A percentile compares a stretch with the other conserved stretches of the same genome.
These are phyloP conservation scores for Xylaria sp. DNA, from an alignment of 2,329 filamentous ascomycete genomes.

Conservation along the genomic window DNA sequence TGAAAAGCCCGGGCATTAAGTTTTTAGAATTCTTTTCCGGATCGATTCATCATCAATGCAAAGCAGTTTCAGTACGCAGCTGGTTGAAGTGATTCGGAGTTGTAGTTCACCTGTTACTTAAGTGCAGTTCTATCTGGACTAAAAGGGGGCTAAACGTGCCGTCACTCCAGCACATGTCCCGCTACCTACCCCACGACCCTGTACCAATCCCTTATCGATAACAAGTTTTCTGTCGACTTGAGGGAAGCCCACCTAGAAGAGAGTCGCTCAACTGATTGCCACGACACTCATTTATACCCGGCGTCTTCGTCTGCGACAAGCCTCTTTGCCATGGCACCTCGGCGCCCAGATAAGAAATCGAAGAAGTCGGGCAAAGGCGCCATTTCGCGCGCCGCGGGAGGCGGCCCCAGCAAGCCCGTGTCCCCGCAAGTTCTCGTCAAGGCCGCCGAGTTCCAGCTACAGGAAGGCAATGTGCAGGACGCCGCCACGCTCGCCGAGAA, in stretches of 20 bases:
- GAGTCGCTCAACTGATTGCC: background rate
- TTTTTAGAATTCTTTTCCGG: too few species aligned
- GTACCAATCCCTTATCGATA: conserved; percentile 43
- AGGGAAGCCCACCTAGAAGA: conserved; percentile 17
- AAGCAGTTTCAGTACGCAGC: too few species aligned
- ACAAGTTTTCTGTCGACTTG: conserved; percentile 41
- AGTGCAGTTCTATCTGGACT: too few species aligned
- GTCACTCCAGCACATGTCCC: conserved; percentile 21
- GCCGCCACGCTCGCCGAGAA: conserved; percentile 47
- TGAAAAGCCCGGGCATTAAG: too few species aligned
- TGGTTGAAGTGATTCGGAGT: too few species aligned
- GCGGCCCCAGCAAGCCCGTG: conserved; percentile 42
- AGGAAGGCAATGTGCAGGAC: conserved; percentile 48
- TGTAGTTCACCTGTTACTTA: too few species aligned
- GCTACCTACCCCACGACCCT: conserved; percentile 26
- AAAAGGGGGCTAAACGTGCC: conserved; percentile 1
- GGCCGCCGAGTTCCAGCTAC: conserved; percentile 49
- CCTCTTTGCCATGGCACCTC: conserved; percentile 47
- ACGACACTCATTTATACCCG: conserved; percentile 18
- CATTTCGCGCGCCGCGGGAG: conserved; percentile 41
- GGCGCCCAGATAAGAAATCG: conserved; percentile 50
- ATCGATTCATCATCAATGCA: too few species aligned
- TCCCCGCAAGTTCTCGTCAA: conserved; percentile 49
- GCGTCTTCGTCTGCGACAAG: conserved; percentile 21
- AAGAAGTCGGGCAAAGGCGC: conserved; percentile 47